These are phyloP conservation scores for Trichoderma breve DNA, from an alignment of 2,329 filamentous ascomycete species.

Conservation along the genomic window DNA sequence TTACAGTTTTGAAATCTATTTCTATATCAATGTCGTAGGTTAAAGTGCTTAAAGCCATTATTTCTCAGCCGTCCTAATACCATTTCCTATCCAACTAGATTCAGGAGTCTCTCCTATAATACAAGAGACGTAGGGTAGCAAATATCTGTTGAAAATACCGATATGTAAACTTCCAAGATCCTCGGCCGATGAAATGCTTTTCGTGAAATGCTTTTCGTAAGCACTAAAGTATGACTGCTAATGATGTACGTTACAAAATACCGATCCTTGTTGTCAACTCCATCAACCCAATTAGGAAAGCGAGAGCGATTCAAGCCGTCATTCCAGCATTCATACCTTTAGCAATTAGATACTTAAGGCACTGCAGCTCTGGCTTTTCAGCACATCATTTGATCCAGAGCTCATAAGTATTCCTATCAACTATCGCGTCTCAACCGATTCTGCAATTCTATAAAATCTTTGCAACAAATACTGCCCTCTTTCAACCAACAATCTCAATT, in stretches of 20 bases:
- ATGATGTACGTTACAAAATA: neutral
- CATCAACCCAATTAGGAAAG: neutral
- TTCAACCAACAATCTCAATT: neutral
- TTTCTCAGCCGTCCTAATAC: neutral
- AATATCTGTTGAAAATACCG: neutral
- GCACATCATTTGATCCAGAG: neutral
- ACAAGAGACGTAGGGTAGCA: neutral
- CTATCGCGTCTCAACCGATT: neutral
- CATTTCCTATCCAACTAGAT: neutral
- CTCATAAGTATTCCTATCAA: neutral
- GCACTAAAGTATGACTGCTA: neutral
- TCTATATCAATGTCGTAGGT: neutral
- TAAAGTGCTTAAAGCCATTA: neutral
- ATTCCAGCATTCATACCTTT: neutral
- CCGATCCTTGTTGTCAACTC: neutral
- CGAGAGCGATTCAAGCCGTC: neutral
- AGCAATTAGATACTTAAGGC: neutral
- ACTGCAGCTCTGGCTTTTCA: neutral
- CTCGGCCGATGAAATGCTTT: neutral
- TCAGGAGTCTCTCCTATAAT: neutral
- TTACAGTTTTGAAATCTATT: neutral
- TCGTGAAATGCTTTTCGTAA: neutral
- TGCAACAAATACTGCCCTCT: too few species aligned
- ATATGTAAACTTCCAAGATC: neutral
- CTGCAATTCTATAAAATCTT: too few species aligned